Conservation (phyloP, 225 moss, liverwort and hornwort species). For the Lunularia cruciata region DNA sequence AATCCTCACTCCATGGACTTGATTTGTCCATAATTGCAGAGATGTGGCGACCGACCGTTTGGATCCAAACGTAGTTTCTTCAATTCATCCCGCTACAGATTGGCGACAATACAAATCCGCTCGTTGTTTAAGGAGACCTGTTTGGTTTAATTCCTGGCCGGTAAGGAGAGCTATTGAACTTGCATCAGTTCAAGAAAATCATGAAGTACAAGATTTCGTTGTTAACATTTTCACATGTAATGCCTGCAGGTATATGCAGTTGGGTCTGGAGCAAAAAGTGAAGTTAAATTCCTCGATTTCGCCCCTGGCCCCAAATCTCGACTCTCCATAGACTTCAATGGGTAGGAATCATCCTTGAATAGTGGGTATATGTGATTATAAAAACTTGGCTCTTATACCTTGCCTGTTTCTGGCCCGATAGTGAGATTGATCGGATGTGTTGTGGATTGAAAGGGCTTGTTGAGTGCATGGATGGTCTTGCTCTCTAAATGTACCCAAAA, state of each 20-base stretch:
- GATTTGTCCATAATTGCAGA: slow-evolving; percentile 15
- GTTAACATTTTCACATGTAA: not conserved
- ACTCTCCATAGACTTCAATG: slow-evolving; percentile 48
- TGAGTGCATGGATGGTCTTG: too few species aligned
- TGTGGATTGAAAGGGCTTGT: too few species aligned
- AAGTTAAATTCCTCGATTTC: slow-evolving; percentile 76
- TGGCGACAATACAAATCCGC: slow-evolving; percentile 33
- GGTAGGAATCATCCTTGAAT: slow-evolving; percentile 42
- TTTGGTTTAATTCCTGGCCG: slow-evolving; percentile 71
- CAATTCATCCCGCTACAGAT: not conserved
- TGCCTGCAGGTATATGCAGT: slow-evolving; percentile 70
- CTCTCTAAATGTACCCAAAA: too few species aligned
- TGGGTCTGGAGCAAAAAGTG: slow-evolving; percentile 52
- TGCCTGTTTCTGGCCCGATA: too few species aligned
- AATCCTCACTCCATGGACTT: not conserved
- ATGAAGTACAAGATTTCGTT: not conserved
- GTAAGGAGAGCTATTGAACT: slow-evolving; percentile 47
- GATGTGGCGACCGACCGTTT: slow-evolving; percentile 11
- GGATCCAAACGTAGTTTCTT: not conserved
- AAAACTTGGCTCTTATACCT: too few species aligned
- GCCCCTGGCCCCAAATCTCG: slow-evolving; percentile 57
- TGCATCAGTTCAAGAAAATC: not conserved
- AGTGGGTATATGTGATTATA: too few species aligned
- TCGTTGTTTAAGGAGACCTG: slow-evolving; percentile 65
- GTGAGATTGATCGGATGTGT: too few species aligned